phyloP scores from a whole-genome alignment of 192 early-diverging fungal genomes.

The Backusella westeae region DNA sequence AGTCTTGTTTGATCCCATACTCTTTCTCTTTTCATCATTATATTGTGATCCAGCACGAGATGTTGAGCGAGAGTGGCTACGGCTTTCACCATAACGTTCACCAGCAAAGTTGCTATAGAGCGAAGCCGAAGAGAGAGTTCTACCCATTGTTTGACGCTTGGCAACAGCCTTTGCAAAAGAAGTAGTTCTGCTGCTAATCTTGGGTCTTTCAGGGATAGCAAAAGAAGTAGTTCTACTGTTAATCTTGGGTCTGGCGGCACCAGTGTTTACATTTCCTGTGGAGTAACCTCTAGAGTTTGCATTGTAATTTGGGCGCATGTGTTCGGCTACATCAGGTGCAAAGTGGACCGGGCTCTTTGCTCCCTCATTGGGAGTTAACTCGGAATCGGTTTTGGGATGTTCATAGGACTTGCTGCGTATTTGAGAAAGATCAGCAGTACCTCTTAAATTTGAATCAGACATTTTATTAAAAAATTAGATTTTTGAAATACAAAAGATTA shows the following conservation, averaged over 20 bases:
- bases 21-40: conserved; percentile 15
- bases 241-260: neutral
- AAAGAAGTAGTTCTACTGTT: neutral
- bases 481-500: neutral
- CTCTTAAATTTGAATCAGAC: neutral
- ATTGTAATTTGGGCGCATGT: neutral
- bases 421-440: conserved; percentile 5
- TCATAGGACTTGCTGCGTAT: conserved; percentile 1
- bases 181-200: neutral
- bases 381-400: neutral
- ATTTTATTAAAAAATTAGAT: neutral
- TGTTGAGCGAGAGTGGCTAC: neutral
- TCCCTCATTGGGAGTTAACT: neutral
- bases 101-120: conserved; percentile 34
- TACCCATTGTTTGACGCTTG: conserved; percentile 13
- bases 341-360: neutral
- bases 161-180: conserved; percentile 19
- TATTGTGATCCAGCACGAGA: neutral
- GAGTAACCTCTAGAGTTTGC: neutral
- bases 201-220: conserved; percentile 13
- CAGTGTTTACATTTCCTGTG: neutral
- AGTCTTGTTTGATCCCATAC: neutral
- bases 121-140: conserved; percentile 29
- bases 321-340: neutral
- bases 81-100: conserved; percentile 11